Evolutionary conservation across 345 rosid species (phyloP).

Genomic region (Brassica incana): DNA sequence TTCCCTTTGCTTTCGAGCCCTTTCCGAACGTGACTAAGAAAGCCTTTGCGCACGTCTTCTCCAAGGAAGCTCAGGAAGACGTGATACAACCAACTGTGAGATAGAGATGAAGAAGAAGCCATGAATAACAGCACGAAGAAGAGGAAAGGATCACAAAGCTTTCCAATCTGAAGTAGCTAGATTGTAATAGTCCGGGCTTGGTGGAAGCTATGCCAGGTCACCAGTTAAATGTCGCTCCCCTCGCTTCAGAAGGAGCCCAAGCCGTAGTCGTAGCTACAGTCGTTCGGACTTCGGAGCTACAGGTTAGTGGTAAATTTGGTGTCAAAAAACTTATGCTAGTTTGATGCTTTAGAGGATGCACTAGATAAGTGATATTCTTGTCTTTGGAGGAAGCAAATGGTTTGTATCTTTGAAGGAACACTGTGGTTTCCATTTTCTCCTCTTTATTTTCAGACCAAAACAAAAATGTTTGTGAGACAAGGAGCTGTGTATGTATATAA

Average conservation of each 20-base stretch:
- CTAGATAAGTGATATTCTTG: background rate
- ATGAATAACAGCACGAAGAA: background rate
- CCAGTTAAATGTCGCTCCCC: too few species aligned
- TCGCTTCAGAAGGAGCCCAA: background rate
- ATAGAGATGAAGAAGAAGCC: background rate
- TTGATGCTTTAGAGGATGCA: background rate
- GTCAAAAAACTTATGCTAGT: background rate
- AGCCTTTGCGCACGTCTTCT: background rate
- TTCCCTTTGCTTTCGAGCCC: background rate
- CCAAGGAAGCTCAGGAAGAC: background rate
- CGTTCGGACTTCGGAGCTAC: background rate
- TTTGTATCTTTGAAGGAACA: background rate
- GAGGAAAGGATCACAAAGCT: background rate
- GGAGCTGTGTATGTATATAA: constrained; percentile 25
- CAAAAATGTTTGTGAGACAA: background rate
- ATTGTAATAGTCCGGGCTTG: too few species aligned
- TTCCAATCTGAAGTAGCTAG: background rate
- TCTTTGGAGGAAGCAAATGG: constrained; percentile 12
- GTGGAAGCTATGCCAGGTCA: too few species aligned
- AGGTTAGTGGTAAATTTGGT: background rate
- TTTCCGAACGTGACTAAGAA: background rate
- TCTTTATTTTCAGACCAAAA: constrained; percentile 16
- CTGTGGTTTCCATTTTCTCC: constrained; percentile 2
- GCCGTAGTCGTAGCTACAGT: background rate
- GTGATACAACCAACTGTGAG: background rate